Base-by-base conservation (phyloP, 1,139 yeast genomes). In the Yamadazyma conglobata region DNA sequence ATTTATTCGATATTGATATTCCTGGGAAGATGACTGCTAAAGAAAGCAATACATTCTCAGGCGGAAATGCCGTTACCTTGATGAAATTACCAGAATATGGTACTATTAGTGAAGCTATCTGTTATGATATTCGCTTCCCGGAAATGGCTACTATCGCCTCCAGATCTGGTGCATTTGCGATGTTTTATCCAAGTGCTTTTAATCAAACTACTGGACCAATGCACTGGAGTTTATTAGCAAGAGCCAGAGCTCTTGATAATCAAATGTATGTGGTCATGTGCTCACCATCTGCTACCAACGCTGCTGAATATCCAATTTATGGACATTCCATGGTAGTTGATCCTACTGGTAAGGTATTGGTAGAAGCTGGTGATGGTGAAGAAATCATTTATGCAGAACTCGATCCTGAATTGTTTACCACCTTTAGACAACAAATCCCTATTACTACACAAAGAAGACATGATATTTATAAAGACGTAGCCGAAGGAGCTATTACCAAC, bases 111-210 rank as follows among this genome's bases (percentile, higher is more conserved):
- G 58, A 79, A 10, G 85, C 80, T 1, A 82, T 84, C 23, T 85
- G 95, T 51, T 85, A 84, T 48, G 95, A 85, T 50, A 70, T 87
- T 24, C 66, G 96, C 38, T 86, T 87, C 51, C 95, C 95, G 0
- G 95, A 86, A 49, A 60, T 81, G 44, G 42, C 38, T 74, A 89
- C 6, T 50, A 81, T 31, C 54, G 77, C 37, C 56, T 81, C 35
- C 60, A 94, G 33, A 49, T 72, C 10, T 46, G 63, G 28, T 3
- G 93, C 95, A 0, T 70, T 85, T 31, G 58, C 86, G 22, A 47
- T 87, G 29, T 70, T 86, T 3, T 88, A 66, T 44, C 96, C 96
- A 0, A 80, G 93, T 21, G 96, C 96, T 0, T 88, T 89, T 60
- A 87, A 95, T 1, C 72, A 82, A 51, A 74, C 79, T 42, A 88